Conservation (phyloP, 2,329 filamentous ascomycete genomes). For the Calonectria pauciramosa region DNA sequence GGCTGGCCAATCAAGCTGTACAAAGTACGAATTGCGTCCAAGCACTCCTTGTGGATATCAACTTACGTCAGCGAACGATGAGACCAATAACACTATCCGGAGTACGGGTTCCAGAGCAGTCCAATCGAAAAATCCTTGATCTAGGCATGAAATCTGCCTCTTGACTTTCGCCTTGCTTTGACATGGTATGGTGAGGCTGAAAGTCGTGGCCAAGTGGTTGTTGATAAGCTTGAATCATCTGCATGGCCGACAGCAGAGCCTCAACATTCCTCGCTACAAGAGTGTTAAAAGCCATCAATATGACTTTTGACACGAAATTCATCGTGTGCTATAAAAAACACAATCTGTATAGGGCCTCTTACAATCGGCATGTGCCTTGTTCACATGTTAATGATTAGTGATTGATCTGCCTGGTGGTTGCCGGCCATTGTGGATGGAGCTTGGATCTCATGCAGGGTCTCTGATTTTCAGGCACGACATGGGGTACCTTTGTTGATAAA, state of each 20-base stretch:
- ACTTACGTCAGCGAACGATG: background rate
- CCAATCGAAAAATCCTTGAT: background rate
- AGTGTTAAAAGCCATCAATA: background rate
- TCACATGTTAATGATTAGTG: background rate
- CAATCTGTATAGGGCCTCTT: rapidly evolving
- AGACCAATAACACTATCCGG: background rate
- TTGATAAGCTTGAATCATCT: background rate
- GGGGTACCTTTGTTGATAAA: background rate
- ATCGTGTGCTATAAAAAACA: background rate
- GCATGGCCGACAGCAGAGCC: background rate
- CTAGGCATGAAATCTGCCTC: background rate
- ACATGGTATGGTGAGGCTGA: background rate
- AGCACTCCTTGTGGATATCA: background rate
- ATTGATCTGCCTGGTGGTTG: background rate
- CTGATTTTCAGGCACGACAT: background rate
- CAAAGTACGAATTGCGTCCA: background rate
- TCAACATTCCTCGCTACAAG: background rate
- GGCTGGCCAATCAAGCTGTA: background rate
- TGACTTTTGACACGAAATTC: background rate
- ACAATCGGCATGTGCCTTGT: background rate
- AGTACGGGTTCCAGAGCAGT: background rate
- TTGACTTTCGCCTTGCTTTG: background rate
- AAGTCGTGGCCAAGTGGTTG: no score
- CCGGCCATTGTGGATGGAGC: background rate
- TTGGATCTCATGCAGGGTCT: background rate